phyloP scores from a whole-genome alignment of 768 basidiomycete genomes.

The Zangia roseola region DNA sequence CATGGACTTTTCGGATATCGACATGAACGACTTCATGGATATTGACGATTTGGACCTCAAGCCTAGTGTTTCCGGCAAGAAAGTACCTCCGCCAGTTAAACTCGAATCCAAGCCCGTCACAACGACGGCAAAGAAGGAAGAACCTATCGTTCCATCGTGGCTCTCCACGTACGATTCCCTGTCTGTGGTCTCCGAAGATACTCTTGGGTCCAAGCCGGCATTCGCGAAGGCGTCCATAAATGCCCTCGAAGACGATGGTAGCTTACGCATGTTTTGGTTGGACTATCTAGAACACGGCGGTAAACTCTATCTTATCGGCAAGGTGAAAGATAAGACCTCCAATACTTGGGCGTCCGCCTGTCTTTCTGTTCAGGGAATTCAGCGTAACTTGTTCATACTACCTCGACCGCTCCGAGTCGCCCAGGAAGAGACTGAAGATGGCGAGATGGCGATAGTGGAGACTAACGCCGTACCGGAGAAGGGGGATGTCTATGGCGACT shows the following conservation, averaged over 20 bases:
- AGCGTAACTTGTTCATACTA: constrained; percentile 89
- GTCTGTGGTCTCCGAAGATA: constrained; percentile 57
- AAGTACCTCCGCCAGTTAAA: constrained; percentile 2
- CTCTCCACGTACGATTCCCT: constrained; percentile 74
- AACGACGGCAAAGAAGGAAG: constrained; percentile 41
- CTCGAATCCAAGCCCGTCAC: constrained; percentile 17
- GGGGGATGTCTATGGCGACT: constrained; percentile 77
- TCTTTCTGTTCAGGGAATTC: constrained; percentile 77
- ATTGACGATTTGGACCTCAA: constrained; percentile 54
- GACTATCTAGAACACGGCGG: constrained; percentile 90
- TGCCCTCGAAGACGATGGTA: constrained; percentile 81
- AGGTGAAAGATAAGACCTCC: constrained; percentile 76
- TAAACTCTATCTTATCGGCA: constrained; percentile 85
- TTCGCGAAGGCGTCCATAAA: constrained; percentile 42
- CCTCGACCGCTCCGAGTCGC: constrained; percentile 66
- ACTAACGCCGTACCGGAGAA: constrained; percentile 73
- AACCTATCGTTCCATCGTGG: constrained; percentile 58
- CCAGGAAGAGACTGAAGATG: constrained; percentile 30
- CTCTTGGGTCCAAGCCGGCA: constrained; percentile 46
- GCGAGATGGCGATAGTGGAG: constrained; percentile 44
- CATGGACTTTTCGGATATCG: constrained; percentile 53
- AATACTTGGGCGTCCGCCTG: constrained; percentile 78
- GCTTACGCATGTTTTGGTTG: constrained; percentile 91
- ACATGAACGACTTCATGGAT: constrained; percentile 57
- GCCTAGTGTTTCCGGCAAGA: constrained; percentile 33